Percentiles rank a stretch among this genome's conserved stretches.
Evolutionary conservation across 306 rosid species (phyloP).

Genomic region (Sechiopsis laciniata): DNA sequence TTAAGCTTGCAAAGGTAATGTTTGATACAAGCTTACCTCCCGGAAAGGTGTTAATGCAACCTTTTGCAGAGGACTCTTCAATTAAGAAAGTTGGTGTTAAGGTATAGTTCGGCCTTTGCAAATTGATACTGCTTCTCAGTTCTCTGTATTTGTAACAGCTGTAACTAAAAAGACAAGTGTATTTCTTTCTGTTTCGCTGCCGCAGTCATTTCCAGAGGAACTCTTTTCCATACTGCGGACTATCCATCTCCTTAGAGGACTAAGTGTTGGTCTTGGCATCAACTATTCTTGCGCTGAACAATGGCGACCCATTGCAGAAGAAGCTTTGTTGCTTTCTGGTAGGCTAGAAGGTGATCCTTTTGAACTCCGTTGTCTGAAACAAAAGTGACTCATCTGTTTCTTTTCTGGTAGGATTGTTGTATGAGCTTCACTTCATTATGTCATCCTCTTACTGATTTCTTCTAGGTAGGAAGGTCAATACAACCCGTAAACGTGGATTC

Average conservation of each 20-base stretch:
- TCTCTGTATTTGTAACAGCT: background rate
- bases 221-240: conserved; percentile 89
- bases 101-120: conserved; percentile 35
- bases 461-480: conserved; percentile 1
- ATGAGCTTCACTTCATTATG: background rate
- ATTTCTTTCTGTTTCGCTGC: conserved; percentile 25
- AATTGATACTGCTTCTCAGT: background rate
- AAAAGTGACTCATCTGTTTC: background rate
- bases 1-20: conserved; percentile 74
- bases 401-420: conserved; percentile 1
- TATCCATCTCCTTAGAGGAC: conserved; percentile 87
- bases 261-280: conserved; percentile 91
- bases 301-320: conserved; percentile 91
- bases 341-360: conserved; percentile 20
- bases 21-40: conserved; percentile 95
- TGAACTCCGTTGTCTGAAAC: background rate
- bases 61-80: conserved; percentile 84
- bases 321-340: conserved; percentile 66
- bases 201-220: conserved; percentile 92
- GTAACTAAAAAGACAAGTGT: background rate
- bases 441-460: background rate
- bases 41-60: conserved; percentile 79
- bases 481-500: background rate
- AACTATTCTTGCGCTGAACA: conserved; percentile 94
- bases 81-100: conserved; percentile 75